Evolutionary conservation across 495 filamentous ascomycete species (phyloP).

Genomic region (Penicillium manginii): DNA sequence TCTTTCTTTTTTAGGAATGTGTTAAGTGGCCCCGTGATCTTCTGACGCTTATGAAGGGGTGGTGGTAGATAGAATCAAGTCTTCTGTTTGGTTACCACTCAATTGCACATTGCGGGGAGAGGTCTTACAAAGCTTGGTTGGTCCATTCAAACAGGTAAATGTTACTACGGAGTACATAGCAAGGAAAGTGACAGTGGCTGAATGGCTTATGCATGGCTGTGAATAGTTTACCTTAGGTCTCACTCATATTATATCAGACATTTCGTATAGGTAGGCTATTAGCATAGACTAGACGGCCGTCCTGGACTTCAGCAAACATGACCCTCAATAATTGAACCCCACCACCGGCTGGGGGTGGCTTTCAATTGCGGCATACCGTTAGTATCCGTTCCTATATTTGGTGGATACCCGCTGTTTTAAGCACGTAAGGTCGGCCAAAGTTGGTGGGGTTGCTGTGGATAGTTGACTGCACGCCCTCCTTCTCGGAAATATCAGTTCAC

Average conservation of each 20-base stretch:
- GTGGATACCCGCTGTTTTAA: not conserved
- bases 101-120: not conserved
- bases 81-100: not conserved
- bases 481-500: not conserved
- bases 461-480: not conserved
- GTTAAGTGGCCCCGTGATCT: not conserved
- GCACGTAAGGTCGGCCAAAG: not conserved
- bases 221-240: not conserved
- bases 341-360: not conserved
- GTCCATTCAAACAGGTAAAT: not conserved
- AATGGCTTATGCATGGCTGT: conserved; percentile 3
- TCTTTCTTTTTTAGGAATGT: not conserved
- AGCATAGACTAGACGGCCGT: not conserved
- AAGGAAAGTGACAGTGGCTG: not conserved
- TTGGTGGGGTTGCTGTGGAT: not conserved
- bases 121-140: not conserved
- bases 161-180: not conserved
- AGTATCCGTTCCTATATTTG: conserved; percentile 14
- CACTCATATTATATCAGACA: not conserved
- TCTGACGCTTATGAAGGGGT: not conserved
- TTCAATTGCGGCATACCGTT: conserved; percentile 8
- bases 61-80: not conserved
- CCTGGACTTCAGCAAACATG: not conserved
- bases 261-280: not conserved
- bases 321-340: not conserved